These are phyloP conservation scores for Cajanus cajan DNA, from an alignment of 306 rosid genomes.

Conservation along the genomic window DNA sequence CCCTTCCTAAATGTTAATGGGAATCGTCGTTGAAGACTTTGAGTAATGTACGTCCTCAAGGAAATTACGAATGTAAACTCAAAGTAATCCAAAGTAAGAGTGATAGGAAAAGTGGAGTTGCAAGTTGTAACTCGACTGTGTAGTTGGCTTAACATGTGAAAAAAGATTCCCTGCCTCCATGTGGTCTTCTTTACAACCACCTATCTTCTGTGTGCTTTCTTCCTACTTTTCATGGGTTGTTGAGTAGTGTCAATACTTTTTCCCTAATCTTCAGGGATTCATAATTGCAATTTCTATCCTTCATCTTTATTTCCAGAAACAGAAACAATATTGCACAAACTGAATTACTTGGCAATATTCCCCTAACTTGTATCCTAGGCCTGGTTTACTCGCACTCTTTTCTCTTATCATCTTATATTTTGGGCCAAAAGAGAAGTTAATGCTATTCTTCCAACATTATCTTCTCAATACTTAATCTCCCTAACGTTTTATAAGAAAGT, in stretches of 20 bases:
- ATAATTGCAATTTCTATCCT: not conserved
- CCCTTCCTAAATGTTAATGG: not conserved
- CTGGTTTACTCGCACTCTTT: not conserved
- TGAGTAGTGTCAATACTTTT: slow-evolving; percentile 1
- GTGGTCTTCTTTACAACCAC: slow-evolving; percentile 15
- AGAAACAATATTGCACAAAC: slow-evolving; percentile 36
- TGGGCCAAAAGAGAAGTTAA: not conserved
- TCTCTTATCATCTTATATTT: not conserved
- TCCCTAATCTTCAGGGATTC: not conserved
- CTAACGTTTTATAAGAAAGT: not conserved
- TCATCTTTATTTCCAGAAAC: not conserved
- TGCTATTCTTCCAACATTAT: not conserved
- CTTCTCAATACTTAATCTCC: not conserved
- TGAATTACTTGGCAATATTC: slow-evolving; percentile 21
- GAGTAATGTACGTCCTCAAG: slow-evolving; percentile 24
- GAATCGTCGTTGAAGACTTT: not conserved
- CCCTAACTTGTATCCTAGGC: not conserved
- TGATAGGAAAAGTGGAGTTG: not conserved
- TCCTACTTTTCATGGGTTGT: not conserved
- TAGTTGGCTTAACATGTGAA: slow-evolving; percentile 14
- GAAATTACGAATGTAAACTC: slow-evolving; percentile 21
- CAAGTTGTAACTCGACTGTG: not conserved
- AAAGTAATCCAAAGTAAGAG: not conserved
- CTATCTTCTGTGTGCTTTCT: not conserved
- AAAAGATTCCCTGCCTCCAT: slow-evolving; percentile 22